Conservation (phyloP, 306 rosid species). For the Glycine soja region DNA sequence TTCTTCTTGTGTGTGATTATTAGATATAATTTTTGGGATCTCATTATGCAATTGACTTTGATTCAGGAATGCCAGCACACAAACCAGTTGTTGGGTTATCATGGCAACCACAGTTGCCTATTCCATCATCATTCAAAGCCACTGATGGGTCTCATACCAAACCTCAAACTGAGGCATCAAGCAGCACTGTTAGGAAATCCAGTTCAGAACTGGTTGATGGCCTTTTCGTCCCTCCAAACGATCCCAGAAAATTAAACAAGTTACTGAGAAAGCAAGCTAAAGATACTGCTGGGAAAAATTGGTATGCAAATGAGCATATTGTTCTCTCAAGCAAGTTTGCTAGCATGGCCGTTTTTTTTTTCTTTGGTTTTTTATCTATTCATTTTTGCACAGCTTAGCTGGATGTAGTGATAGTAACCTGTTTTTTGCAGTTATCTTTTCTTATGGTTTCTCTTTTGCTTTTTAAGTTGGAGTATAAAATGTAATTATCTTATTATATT, state of each 20-base stretch:
- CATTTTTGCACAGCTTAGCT: neutral
- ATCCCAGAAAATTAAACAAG: conserved; percentile 72
- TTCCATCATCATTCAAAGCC: conserved; percentile 50
- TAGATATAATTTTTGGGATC: neutral
- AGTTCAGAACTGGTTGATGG: conserved; percentile 77
- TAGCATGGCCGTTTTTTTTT: neutral
- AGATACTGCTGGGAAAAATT: conserved; percentile 73
- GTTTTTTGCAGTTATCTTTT: neutral
- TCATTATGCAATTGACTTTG: conserved; percentile 15
- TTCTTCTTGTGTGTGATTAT: neutral
- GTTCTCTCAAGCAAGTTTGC: neutral
- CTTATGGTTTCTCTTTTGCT: neutral
- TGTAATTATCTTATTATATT: conserved; percentile 5
- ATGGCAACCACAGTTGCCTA: conserved; percentile 80
- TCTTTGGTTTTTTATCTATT: neutral
- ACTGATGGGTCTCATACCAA: conserved; percentile 40
- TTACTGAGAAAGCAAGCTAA: conserved; percentile 67
- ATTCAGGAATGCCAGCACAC: conserved; percentile 57
- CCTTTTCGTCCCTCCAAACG: conserved; percentile 76
- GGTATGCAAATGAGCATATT: conserved; percentile 56
- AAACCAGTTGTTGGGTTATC: conserved; percentile 70
- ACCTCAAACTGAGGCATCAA: conserved; percentile 49
- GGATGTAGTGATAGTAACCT: neutral
- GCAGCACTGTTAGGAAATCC: conserved; percentile 64
- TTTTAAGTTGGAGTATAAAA: neutral